Percentiles rank a stretch among this genome's conserved stretches.
These are phyloP conservation scores for Tolypocladium sp. DNA, from an alignment of 2,329 filamentous ascomycete species.

Conservation along the genomic window DNA sequence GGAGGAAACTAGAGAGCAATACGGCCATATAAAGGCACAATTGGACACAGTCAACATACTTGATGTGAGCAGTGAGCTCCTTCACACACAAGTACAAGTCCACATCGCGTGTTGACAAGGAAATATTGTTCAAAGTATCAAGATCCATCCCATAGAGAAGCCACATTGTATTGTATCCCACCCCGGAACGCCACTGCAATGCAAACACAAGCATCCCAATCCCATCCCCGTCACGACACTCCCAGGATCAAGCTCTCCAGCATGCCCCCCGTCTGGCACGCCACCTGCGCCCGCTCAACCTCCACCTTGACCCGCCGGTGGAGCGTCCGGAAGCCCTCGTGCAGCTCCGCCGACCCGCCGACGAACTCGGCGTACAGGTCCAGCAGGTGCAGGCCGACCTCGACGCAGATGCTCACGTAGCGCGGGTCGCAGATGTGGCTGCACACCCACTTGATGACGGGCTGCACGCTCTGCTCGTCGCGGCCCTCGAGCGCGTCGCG, in stretches of 20 bases:
- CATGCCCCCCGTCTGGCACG: conserved; percentile 79
- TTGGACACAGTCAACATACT: not conserved
- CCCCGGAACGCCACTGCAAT: conserved; percentile 1
- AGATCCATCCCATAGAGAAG: not conserved
- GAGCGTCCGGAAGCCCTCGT: conserved; percentile 58
- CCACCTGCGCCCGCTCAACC: conserved; percentile 75
- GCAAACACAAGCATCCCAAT: not conserved
- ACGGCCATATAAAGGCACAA: not conserved
- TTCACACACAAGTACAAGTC: not conserved
- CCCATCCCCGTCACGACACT: not conserved
- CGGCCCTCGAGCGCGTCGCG: conserved; percentile 70
- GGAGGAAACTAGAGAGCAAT: not conserved
- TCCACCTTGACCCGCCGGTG: conserved; percentile 64
- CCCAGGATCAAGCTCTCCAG: conserved; percentile 54
- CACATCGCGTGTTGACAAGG: not conserved
- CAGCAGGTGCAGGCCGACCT: conserved; percentile 71
- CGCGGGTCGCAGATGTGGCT: conserved; percentile 75
- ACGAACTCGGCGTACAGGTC: conserved; percentile 82
- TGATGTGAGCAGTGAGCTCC: not conserved
- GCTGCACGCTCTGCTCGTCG: conserved; percentile 72
- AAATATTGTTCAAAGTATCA: not conserved
- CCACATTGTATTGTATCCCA: not conserved
- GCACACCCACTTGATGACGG: conserved; percentile 75
- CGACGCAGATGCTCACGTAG: conserved; percentile 71
- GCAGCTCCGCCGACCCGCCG: conserved; percentile 63